phyloP scores from a whole-genome alignment of 1,284 basidiomycete genomes.

The Entoloma clypeatum region DNA sequence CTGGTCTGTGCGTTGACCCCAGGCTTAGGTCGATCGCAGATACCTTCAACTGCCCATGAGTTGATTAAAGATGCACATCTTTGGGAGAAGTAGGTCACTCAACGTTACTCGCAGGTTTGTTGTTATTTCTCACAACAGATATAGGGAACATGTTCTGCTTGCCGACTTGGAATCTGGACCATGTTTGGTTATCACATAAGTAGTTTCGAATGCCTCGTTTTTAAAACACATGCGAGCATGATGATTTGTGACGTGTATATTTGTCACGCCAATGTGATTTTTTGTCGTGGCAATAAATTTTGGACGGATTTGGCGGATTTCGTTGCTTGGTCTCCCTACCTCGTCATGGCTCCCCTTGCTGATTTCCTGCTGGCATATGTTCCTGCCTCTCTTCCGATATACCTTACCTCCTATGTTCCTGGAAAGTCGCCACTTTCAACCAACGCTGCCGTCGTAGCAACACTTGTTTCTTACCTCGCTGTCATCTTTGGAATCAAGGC shows the following conservation, averaged over 20 bases:
- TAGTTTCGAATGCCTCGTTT: too few relatives aligned
- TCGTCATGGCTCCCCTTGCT: conserved; percentile 67
- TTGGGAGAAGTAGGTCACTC: conserved; percentile 40
- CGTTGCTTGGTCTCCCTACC: conserved; percentile 25
- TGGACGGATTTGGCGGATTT: conserved; percentile 19
- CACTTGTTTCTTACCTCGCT: conserved; percentile 80
- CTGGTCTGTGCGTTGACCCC: conserved; percentile 49
- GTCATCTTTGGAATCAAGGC: conserved; percentile 86
- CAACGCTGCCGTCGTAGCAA: conserved; percentile 62
- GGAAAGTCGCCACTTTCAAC: conserved; percentile 83
- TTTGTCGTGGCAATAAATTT: conserved; percentile 13
- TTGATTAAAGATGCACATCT: conserved; percentile 44
- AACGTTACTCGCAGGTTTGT: neutral
- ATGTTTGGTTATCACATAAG: conserved; percentile 52
- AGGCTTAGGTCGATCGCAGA: conserved; percentile 36
- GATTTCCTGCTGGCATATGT: conserved; percentile 60
- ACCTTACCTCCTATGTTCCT: conserved; percentile 66
- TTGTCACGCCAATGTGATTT: conserved; percentile 10
- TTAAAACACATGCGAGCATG: conserved; percentile 17
- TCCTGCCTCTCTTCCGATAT: conserved; percentile 54
- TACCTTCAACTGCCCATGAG: conserved; percentile 40
- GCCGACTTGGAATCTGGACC: conserved; percentile 50
- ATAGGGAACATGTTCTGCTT: conserved; percentile 49
- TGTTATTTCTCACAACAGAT: neutral
- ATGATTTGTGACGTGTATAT: conserved; percentile 7